These are phyloP conservation scores for Suhomyces ambrosiae DNA, from an alignment of 1,139 yeast genomes.

Conservation along the genomic window DNA sequence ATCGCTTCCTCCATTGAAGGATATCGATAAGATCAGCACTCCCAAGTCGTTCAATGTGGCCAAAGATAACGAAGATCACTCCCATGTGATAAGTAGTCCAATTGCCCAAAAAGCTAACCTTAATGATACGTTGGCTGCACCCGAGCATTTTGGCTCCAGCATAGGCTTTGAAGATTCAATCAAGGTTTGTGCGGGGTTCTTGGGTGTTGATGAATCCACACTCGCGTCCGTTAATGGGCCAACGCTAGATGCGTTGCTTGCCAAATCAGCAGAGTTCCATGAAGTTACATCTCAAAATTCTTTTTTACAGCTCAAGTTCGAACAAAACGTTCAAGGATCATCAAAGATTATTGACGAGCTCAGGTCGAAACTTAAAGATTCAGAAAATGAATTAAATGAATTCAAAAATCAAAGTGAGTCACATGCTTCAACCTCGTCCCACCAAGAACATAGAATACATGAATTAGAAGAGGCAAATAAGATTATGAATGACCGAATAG, in stretches of 20 bases:
- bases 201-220: constrained; percentile 34
- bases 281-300: constrained; percentile 53
- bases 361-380: constrained; percentile 14
- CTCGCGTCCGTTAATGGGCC: constrained; percentile 20
- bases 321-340: constrained; percentile 48
- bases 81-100: constrained; percentile 22
- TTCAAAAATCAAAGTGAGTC: constrained; percentile 15
- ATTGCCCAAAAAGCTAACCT: constrained; percentile 14
- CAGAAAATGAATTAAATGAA: constrained; percentile 15
- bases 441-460: constrained; percentile 12
- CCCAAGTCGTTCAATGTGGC: constrained; percentile 49
- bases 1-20: constrained; percentile 46
- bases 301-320: constrained; percentile 53
- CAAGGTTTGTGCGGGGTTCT: constrained; percentile 31
- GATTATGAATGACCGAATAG: constrained; percentile 14
- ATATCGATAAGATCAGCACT: constrained; percentile 44
- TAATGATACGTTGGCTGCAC: constrained; percentile 5
- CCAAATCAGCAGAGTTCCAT: constrained; percentile 50
- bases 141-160: constrained; percentile 4
- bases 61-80: constrained; percentile 24
- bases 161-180: constrained; percentile 10
- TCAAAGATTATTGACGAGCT: constrained; percentile 17
- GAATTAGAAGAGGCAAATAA: constrained; percentile 16
- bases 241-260: constrained; percentile 35
- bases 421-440: constrained; percentile 1